Evolutionary conservation across 1,284 basidiomycete species (phyloP), one percentile per base, ranked within the genome.

Genomic region (Wolfiporia cocos): DNA sequence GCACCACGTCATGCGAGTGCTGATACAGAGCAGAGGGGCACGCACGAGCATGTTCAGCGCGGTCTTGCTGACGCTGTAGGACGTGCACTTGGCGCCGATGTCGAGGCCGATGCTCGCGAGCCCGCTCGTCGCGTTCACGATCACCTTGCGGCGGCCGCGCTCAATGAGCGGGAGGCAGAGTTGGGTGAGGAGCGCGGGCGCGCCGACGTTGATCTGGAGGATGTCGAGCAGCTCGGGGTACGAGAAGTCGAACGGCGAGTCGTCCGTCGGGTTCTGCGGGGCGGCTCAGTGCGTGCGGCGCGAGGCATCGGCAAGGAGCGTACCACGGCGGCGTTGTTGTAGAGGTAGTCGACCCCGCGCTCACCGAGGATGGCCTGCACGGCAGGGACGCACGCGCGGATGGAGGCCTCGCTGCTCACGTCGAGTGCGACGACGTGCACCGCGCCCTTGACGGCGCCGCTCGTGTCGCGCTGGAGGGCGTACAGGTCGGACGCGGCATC

Each of bases 251-350:
- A 60, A 60, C 4, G 53, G 54, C 5, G 36, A 39, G 46, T 63
- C 63, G 26, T 42, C 44, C 48, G 17, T 46, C 39, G 48, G 53
- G 53, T 60, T 52, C 51, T 22, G 7, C 14, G 11, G n/a, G n/a
- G n/a, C n/a, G n/a, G n/a, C n/a, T n/a, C n/a, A n/a, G n/a, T n/a
- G n/a, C n/a, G n/a, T n/a, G n/a, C n/a, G n/a, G n/a, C 4, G 3
- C 15, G 20, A 32, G 34, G 7, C 4, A 29, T 6, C 9, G 30
- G 1, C 9, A 20, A 29, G 6, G 32, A 30, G 48, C 59, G 24
- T 30, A 66, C 65, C 17, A 65, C 55, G 1, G 53, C 66, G 22
- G 67, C 66, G 36, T 66, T 69, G 52, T 68, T 68, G 39, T 69
- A 44, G 15, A 70, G 49, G 32, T 66, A 69, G 50, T 66, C 62